A percentile compares a stretch with the other conserved stretches of the same genome.
These are phyloP conservation scores for Talaromyces wortmannii DNA, from an alignment of 495 filamentous ascomycete species.

Conservation along the genomic window DNA sequence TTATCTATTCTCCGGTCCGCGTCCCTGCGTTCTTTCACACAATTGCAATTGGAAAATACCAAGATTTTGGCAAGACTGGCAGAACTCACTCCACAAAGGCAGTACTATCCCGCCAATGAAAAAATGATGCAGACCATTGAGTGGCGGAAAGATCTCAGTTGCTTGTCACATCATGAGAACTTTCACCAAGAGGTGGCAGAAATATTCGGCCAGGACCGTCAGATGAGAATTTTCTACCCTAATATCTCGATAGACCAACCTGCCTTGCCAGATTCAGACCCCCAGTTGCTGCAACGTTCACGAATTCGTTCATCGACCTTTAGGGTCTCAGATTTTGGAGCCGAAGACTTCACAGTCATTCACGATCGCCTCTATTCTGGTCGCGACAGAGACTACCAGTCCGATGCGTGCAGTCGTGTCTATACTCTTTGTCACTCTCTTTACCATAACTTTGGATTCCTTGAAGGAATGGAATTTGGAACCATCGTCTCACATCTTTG, in stretches of 20 bases:
- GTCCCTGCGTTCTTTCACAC: slow-evolving; percentile 41
- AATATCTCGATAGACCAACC: not conserved
- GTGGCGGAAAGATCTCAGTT: slow-evolving; percentile 38
- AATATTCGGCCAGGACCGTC: slow-evolving; percentile 32
- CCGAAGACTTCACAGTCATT: slow-evolving; percentile 40
- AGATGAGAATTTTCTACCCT: slow-evolving; percentile 14
- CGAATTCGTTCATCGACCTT: slow-evolving; percentile 40
- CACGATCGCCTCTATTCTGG: too few species aligned
- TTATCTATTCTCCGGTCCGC: slow-evolving; percentile 42
- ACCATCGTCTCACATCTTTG: too few species aligned
- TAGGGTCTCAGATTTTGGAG: slow-evolving; percentile 44
- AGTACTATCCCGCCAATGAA: slow-evolving; percentile 49
- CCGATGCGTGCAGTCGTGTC: too few species aligned
- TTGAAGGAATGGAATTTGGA: too few species aligned
- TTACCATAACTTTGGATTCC: too few species aligned
- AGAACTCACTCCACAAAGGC: slow-evolving; percentile 40
- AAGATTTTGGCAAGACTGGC: slow-evolving; percentile 37
- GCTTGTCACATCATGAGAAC: slow-evolving; percentile 42
- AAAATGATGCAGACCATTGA: slow-evolving; percentile 39
- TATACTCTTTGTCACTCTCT: too few species aligned
- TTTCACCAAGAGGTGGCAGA: slow-evolving; percentile 32
- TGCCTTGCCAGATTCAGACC: slow-evolving; percentile 4
- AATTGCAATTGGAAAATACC: slow-evolving; percentile 29
- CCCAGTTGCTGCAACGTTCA: slow-evolving; percentile 29
- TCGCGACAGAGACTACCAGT: too few species aligned